These are phyloP conservation scores for Hymenoscyphus occultus DNA, from an alignment of 2,329 filamentous ascomycete species.

Conservation along the genomic window DNA sequence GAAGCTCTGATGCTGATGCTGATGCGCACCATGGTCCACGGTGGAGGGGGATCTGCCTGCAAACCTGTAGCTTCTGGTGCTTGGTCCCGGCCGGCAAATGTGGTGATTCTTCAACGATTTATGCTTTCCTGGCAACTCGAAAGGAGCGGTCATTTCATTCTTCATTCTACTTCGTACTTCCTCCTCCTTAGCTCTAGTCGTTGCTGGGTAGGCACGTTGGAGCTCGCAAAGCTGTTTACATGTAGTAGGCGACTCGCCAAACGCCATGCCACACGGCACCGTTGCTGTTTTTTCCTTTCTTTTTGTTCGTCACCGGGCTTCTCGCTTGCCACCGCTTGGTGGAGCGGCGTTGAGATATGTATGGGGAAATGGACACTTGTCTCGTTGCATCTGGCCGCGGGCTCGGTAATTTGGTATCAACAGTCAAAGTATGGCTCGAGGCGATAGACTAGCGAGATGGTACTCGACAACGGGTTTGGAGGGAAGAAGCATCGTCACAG, in stretches of 20 bases:
- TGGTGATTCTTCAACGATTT: constrained; percentile 13
- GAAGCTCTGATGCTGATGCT: constrained; percentile 25
- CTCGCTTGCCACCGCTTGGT: background rate
- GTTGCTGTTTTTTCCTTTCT: background rate
- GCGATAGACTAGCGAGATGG: constrained; percentile 13
- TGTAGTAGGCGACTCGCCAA: background rate
- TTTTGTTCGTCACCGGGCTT: background rate
- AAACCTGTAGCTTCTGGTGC: constrained; percentile 21
- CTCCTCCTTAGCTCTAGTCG: background rate
- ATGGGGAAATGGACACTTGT: background rate
- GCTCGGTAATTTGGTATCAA: background rate
- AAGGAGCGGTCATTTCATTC: constrained; percentile 10
- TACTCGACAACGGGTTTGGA: constrained; percentile 12
- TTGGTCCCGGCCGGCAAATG: constrained; percentile 27
- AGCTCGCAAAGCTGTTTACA: background rate
- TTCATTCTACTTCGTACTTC: background rate
- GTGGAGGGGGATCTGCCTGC: constrained; percentile 28
- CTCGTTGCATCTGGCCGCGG: background rate
- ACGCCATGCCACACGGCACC: constrained; percentile 1
- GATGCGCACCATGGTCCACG: too few species aligned
- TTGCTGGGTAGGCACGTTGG: constrained; percentile 8
- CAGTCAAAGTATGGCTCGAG: background rate
- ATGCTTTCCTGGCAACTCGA: constrained; percentile 18
- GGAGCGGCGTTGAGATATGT: background rate
- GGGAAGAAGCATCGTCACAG: constrained; percentile 1